Conservation (phyloP, 495 filamentous ascomycete species). For the Xylaria scruposa region DNA sequence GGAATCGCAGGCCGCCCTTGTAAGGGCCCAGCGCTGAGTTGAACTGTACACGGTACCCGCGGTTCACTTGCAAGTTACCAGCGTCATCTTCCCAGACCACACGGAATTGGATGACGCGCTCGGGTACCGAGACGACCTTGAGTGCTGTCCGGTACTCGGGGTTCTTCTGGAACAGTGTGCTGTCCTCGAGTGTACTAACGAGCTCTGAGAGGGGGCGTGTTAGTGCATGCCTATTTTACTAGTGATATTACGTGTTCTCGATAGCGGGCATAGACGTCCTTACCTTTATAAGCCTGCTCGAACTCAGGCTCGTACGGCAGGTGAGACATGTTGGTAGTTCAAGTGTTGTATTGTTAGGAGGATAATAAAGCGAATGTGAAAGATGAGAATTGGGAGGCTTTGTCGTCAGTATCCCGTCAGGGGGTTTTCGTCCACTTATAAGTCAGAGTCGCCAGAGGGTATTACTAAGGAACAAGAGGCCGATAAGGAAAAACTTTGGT, state of each 20-base stretch:
- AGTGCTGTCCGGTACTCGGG: conserved; percentile 94
- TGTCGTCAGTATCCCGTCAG: not conserved
- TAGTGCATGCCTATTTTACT: not conserved
- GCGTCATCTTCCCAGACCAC: conserved; percentile 97
- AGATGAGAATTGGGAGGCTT: not conserved
- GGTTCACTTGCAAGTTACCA: conserved; percentile 88
- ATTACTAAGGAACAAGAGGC: conserved; percentile 5
- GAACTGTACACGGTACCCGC: conserved; percentile 97
- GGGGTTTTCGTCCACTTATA: conserved; percentile 3
- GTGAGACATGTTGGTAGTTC: conserved; percentile 71
- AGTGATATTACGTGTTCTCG: not conserved
- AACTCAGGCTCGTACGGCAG: conserved; percentile 92
- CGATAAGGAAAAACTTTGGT: conserved; percentile 8
- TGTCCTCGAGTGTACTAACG: conserved; percentile 89
- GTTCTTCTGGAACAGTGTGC: conserved; percentile 88
- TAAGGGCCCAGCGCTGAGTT: conserved; percentile 97
- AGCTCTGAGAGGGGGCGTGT: conserved; percentile 68
- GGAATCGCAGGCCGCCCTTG: conserved; percentile 97
- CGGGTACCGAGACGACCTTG: conserved; percentile 85
- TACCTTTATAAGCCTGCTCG: conserved; percentile 98
- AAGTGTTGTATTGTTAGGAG: not conserved
- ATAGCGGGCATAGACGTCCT: conserved; percentile 21
- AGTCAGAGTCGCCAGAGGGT: not conserved
- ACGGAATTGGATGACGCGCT: conserved; percentile 96
- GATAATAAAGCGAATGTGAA: not conserved